Evolutionary conservation across 164 flowering plant genomes (phyloP), one percentile per base, ranked within the genome.

Genomic region (Annona cherimola): DNA sequence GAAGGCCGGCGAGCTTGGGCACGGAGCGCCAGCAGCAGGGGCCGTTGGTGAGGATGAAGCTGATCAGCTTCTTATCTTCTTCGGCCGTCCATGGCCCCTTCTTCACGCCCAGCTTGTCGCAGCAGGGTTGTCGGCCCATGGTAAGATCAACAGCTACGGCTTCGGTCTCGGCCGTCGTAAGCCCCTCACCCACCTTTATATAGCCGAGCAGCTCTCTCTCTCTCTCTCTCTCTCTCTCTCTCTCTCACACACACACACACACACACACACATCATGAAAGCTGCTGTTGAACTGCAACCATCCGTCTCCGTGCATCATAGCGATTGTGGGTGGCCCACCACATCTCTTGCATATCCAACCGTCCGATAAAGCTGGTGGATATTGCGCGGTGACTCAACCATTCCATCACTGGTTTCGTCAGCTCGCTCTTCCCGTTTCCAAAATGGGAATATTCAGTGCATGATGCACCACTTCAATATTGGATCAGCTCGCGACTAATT

Each of bases 71-170:
- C 87, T 89, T 92, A 77, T 92, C 97, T 70, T 92, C 97, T 81
- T 92, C 97, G 5, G 92, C 91, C 1, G 95, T 92, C 97, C 97
- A 92, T 20, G 97, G 97, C 46, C 97, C 97, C 75, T 92, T 92
- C 90, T 92, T 92, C 76, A 92, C 97, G 42, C 94, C 97, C 3
- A 89, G 86, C 55, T 92, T 92, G 83, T 92, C 97, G 76, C 97
- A 92, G 67, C 97, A 92, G 77, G 97, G 97, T 74, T 92, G 95
- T 69, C 97, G 85, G 1, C 97, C 97, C 97, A 92, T 91, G 46
- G 54, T 78, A 61, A 20, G 41, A 8, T 44, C 43, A 4, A 2
- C 41, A 16, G 39, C 44, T 7, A 4, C 72, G 67, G 74, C 61
- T 60, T 73, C 20, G 67, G 55, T 41, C 67, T 57, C 73, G 77